Base-by-base conservation (phyloP, 1,284 basidiomycete species). In the Pseudozyma sp. region DNA sequence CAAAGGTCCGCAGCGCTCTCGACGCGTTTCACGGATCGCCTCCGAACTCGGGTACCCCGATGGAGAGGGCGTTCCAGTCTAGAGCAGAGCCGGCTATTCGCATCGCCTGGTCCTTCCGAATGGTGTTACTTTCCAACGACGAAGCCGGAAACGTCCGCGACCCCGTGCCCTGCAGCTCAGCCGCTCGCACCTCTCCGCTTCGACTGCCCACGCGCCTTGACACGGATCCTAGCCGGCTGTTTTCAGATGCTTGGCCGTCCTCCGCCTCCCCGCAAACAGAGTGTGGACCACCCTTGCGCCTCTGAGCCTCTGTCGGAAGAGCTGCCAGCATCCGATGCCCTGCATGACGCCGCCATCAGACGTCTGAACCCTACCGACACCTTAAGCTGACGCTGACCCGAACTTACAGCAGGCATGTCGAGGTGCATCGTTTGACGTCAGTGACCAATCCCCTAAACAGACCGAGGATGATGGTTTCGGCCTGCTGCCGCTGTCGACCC, bases 301-400 rank as follows among this genome's bases (percentile, higher is more conserved):
- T 40, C 44, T 34, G n/a, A 46, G 55, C 44, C 35, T 16, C 13
- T n/a, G 37, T 9, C 37, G 9, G 30, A 44, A 37, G 30, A 11
- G 44, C 54, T 56, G 64, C 64, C 53, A 31, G 13, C 31, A 31
- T 6, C 48, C 66, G 54, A 56, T 57, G 58, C 50, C 54, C 55
- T 14, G 58, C 60, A 60, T 63, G 55, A 48, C 55, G 19, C 52
- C 39, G 56, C 52, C 65, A 57, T 58, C 48, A 17, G 39, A 4
- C 9, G 11, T n/a, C 40, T 42, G 11, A 7, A 16, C 16, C n/a
- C 10, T 13, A 16, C n/a, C 24, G 13, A 7, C 40, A 5, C 44
- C 52, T 59, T 55, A 64, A 55, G 55, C 52, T 55, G 67, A 69
- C 60, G 67, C 67, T 47, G 24, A 24, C 24, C 24, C 37, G 44